phyloP scores from a whole-genome alignment of 164 flowering plant species.

The Houttuynia cordata region DNA sequence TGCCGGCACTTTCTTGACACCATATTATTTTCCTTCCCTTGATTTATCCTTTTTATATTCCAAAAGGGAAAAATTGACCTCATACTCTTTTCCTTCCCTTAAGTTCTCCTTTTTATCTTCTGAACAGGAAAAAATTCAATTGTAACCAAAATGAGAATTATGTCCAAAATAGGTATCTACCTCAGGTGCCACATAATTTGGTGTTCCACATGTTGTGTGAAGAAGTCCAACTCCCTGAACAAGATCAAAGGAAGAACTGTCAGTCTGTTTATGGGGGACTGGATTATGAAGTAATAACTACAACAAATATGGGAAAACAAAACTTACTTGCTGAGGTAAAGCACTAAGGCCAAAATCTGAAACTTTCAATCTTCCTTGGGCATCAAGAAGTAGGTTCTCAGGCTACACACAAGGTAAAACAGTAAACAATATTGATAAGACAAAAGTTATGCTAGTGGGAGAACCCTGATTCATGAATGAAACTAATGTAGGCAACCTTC shows the following conservation, averaged over 20 bases:
- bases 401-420: slow-evolving; percentile 39
- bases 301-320: slow-evolving; percentile 2
- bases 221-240: slow-evolving; percentile 85
- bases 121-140: neutral
- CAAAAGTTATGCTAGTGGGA: neutral
- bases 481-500: slow-evolving; percentile 36
- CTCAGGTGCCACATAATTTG: slow-evolving; percentile 99
- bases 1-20: no score
- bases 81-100: no score
- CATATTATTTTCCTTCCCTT: no score
- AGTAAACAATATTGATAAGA: neutral
- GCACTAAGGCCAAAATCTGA: slow-evolving; percentile 99
- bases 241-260: slow-evolving; percentile 3
- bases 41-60: no score
- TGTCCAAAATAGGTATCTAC: slow-evolving; percentile 20
- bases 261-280: neutral
- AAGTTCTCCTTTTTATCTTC: no score
- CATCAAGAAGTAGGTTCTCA: slow-evolving; percentile 94
- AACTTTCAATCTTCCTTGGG: slow-evolving; percentile 71
- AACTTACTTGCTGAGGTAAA: slow-evolving; percentile 62
- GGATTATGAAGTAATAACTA: neutral
- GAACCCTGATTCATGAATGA: neutral
- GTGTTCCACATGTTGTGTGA: slow-evolving; percentile 97
- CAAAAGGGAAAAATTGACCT: no score
- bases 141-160: no score